phyloP scores from a whole-genome alignment of 306 rosid species.

The Pueraria montana region DNA sequence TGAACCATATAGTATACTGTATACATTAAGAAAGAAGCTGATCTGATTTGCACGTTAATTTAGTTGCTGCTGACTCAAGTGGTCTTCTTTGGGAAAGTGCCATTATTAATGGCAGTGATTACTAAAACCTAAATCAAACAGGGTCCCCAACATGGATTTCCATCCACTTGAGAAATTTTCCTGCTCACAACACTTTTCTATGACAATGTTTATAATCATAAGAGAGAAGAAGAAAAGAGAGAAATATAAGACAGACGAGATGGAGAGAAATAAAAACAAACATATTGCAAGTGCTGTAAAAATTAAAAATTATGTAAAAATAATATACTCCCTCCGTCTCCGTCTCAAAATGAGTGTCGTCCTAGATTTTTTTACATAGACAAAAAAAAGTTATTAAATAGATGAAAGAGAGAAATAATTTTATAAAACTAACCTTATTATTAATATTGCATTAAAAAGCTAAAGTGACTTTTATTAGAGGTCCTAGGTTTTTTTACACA shows the following conservation, averaged over 20 bases:
- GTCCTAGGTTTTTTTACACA: too few relatives aligned
- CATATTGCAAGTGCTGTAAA: too few relatives aligned
- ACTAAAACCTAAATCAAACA: neutral
- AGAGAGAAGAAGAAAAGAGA: neutral
- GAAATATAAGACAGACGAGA: neutral
- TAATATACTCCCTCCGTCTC: too few relatives aligned
- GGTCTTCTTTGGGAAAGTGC: conserved; percentile 25
- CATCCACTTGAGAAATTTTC: neutral
- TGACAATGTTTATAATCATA: neutral
- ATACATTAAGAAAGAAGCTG: conserved; percentile 19
- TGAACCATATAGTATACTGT: neutral
- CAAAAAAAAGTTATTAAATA: too few relatives aligned
- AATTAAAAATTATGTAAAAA: too few relatives aligned
- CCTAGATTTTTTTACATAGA: too few relatives aligned
- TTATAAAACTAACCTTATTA: too few relatives aligned
- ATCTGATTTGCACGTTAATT: neutral
- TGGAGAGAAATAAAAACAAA: too few relatives aligned
- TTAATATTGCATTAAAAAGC: too few relatives aligned
- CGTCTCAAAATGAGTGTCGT: too few relatives aligned
- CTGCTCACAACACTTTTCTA: neutral
- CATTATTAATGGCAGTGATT: conserved; percentile 1
- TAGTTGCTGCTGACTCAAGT: conserved; percentile 32
- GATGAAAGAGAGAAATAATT: too few relatives aligned
- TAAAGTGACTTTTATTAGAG: too few relatives aligned
- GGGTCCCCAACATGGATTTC: neutral